Base-by-base conservation (phyloP, 192 early-diverging fungal genomes). In the Chytriomyces sp. region DNA sequence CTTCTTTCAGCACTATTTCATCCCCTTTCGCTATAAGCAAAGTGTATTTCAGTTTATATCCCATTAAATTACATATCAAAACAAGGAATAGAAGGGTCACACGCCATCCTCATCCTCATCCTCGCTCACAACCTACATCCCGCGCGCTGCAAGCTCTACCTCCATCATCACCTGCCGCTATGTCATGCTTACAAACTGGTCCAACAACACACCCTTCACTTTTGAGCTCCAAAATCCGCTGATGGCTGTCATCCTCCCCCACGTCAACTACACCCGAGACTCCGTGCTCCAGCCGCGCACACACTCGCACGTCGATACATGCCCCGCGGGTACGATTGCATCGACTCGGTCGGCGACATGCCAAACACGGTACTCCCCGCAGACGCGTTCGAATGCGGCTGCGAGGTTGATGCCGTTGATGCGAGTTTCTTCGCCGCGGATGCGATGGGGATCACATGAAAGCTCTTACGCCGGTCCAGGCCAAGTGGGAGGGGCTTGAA, bases 191-290 rank as follows among this genome's bases (percentile, higher is more conserved):
- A 12, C 53, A 28, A 74, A 32, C 63, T 64, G 41, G 28, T 53
- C 39, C 55, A 74, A 17, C 62, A 74, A 39, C 3, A 74, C 31
- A 37, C 61, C 40, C 14, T 66, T 56, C 28, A 66, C 64, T 10
- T 32, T 74, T 64, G 7, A 74, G 32, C 52, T 63, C 73, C 19
- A 44, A 26, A 33, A 74, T 74, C 10, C 73, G 73, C 17, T 33
- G 41, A 5, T 67, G 40, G 19, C 49, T 53, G 33, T n/a, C 17
- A 62, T 36, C 30, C 30, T 57, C 30, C 25, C 56, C 6, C 56
- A 25, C 30, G 44, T n/a, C 44, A 49, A 49, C n/a, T 10, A 49
- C 10, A n/a, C 44, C 10, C n/a, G 10, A n/a, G 12, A n/a, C 44
- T n/a, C 10, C n/a, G 44, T 49, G 10, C n/a, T 49, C n/a, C 44